Evolutionary conservation across 495 filamentous ascomycete genomes (phyloP).

Genomic region (Friedmanniomyces endolithicus): DNA sequence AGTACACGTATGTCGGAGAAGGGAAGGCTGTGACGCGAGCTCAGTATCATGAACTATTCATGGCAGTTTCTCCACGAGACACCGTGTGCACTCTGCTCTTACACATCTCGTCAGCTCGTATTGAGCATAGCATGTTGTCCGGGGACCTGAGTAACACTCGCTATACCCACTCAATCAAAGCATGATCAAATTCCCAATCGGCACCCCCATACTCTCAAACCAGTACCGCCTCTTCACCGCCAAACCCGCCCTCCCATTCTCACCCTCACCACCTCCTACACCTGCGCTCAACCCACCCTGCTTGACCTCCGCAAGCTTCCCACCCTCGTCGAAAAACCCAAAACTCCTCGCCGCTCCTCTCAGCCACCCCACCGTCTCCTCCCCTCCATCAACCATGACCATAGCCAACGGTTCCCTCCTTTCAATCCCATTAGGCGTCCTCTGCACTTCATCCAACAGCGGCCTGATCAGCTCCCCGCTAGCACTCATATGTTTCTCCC

Average conservation of each 20-base stretch:
- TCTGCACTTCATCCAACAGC: slow-evolving; percentile 62
- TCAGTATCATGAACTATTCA: too few relatives aligned
- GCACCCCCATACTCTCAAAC: slow-evolving; percentile 67
- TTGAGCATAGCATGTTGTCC: too few relatives aligned
- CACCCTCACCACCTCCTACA: not conserved
- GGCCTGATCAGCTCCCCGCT: slow-evolving; percentile 46
- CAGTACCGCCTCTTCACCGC: slow-evolving; percentile 67
- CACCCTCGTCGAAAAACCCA: slow-evolving; percentile 50
- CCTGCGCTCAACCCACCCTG: not conserved
- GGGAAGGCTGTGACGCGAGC: too few relatives aligned
- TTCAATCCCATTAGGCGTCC: slow-evolving; percentile 55
- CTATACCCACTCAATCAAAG: slow-evolving; percentile 30
- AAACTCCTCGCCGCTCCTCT: slow-evolving; percentile 58
- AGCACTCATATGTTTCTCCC: slow-evolving; percentile 26
- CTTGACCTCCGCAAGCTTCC: slow-evolving; percentile 5
- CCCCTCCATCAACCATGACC: slow-evolving; percentile 68
- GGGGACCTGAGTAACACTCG: too few relatives aligned
- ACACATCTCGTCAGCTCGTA: too few relatives aligned
- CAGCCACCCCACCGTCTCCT: slow-evolving; percentile 47
- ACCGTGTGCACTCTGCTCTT: too few relatives aligned
- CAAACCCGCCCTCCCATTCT: slow-evolving; percentile 26
- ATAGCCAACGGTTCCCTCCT: slow-evolving; percentile 65
- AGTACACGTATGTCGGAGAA: too few relatives aligned
- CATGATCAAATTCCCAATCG: slow-evolving; percentile 69
- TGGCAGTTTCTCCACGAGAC: too few relatives aligned